Conservation (phyloP, 768 basidiomycete species). For the Rhodotorula sphaerocarpa region DNA sequence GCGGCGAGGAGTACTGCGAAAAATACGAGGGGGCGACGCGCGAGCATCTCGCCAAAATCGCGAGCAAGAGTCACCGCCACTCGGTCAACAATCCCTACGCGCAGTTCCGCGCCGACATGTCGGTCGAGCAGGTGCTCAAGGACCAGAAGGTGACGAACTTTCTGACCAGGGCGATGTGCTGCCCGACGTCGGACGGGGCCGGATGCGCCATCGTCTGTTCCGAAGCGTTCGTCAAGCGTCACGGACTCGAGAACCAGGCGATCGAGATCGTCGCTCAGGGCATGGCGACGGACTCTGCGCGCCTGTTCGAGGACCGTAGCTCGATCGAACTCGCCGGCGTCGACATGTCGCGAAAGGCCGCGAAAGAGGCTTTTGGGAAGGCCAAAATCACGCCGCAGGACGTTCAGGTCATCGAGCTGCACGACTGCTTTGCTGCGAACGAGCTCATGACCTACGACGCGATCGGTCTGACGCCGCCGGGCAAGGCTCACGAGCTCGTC, state of each 20-base stretch:
- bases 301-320: constrained; percentile 59
- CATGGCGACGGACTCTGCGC: constrained; percentile 55
- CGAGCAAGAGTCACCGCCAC: constrained; percentile 72
- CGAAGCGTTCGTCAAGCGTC: constrained; percentile 64
- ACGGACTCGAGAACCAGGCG: constrained; percentile 72
- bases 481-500: constrained; percentile 65
- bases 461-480: constrained; percentile 59
- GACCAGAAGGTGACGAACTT: constrained; percentile 15
- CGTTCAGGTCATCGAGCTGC: constrained; percentile 69
- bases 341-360: constrained; percentile 59
- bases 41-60: constrained; percentile 63
- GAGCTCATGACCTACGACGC: constrained; percentile 76
- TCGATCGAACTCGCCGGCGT: constrained; percentile 72
- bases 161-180: constrained; percentile 58
- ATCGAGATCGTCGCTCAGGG: constrained; percentile 66
- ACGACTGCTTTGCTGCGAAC: constrained; percentile 57
- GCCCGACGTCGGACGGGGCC: constrained; percentile 62
- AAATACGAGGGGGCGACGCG: constrained; percentile 64
- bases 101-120: constrained; percentile 74
- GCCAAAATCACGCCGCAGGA: constrained; percentile 67
- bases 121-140: constrained; percentile 44
- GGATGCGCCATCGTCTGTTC: constrained; percentile 62
- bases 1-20: constrained; percentile 61
- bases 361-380: constrained; percentile 61
- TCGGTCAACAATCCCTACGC: constrained; percentile 76